phyloP scores from a whole-genome alignment of 495 filamentous ascomycete genomes.

The Aspergillus affinis region DNA sequence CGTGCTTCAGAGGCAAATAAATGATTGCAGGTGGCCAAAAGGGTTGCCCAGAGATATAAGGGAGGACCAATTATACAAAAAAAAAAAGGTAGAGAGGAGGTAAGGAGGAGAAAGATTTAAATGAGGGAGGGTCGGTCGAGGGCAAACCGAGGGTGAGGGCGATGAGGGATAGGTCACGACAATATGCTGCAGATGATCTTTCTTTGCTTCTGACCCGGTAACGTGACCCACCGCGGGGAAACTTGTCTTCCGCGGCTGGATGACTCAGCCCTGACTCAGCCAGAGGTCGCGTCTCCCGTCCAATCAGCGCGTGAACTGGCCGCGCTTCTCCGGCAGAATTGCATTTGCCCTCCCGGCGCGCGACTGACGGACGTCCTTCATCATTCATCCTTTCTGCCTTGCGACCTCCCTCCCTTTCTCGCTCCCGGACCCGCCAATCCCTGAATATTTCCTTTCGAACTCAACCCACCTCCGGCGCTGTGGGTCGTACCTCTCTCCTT shows the following conservation, averaged over 20 bases:
- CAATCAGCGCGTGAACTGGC: conserved; percentile 41
- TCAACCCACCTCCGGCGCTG: background rate
- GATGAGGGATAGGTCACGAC: conserved; percentile 9
- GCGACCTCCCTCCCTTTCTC: conserved; percentile 4
- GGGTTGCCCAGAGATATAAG: background rate
- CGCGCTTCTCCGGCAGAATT: conserved; percentile 33
- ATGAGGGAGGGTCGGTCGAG: background rate
- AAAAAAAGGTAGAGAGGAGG: background rate
- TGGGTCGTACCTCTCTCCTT: conserved; percentile 1
- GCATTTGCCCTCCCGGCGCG: conserved; percentile 39
- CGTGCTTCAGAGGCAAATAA: conserved; percentile 15
- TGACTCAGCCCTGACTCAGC: conserved; percentile 33
- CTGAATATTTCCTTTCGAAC: conserved; percentile 2
- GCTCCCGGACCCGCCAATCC: background rate
- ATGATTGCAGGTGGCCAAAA: conserved; percentile 6
- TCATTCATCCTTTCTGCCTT: conserved; percentile 18
- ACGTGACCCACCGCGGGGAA: conserved; percentile 44
- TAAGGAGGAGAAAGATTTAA: background rate
- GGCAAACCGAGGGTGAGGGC: conserved; percentile 2
- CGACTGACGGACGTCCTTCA: conserved; percentile 23
- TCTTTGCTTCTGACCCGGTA: conserved; percentile 40
- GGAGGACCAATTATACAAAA: conserved; percentile 1
- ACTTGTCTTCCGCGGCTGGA: conserved; percentile 30
- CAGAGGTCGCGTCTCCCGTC: conserved; percentile 19
- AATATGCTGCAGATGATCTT: conserved; percentile 22